phyloP scores from a whole-genome alignment of 495 filamentous ascomycete species.

The Corynascus novoguineensis region DNA sequence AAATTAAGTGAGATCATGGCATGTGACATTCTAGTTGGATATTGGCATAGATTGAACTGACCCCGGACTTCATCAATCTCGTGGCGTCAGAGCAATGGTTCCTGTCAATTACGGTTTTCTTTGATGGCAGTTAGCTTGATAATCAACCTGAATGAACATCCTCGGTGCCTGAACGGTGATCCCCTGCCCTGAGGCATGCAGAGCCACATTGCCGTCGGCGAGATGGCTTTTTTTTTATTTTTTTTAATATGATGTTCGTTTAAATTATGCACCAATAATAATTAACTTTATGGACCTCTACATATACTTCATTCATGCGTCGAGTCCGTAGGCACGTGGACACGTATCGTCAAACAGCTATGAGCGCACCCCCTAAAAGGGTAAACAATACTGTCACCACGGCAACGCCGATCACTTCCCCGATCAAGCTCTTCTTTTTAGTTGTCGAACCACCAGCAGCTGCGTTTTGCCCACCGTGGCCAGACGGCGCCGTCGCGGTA shows the following conservation, averaged over 20 bases:
- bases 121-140: background rate
- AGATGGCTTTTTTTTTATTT: background rate
- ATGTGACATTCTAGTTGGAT: background rate
- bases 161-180: background rate
- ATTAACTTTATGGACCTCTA: background rate
- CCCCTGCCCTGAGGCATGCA: background rate
- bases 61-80: background rate
- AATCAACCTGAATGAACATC: background rate
- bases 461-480: background rate
- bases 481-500: background rate
- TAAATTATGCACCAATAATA: constrained; percentile 2
- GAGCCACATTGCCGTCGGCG: background rate
- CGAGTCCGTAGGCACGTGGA: no score
- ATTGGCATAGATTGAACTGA: background rate
- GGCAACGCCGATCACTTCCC: background rate
- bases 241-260: background rate
- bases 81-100: background rate
- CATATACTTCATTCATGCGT: background rate
- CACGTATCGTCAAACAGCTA: background rate
- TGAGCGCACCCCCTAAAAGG: background rate
- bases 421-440: background rate
- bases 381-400: background rate
- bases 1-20: background rate
- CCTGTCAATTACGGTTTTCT: background rate
- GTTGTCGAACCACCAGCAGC: background rate